Conservation (phyloP, 2,329 filamentous ascomycete genomes). For the Trichoderma guizhouense region DNA sequence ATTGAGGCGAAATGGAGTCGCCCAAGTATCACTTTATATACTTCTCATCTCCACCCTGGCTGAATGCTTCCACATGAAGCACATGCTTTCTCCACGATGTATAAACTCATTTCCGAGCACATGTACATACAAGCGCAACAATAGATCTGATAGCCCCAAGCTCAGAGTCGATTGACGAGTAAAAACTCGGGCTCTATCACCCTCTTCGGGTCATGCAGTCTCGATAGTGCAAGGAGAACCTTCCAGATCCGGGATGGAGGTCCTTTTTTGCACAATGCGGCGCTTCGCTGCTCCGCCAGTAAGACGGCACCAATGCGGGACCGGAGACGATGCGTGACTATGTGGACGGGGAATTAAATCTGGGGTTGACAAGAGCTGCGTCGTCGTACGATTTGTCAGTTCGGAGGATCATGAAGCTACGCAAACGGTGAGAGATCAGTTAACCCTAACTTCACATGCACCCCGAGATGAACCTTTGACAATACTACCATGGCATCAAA, state of each 20-base stretch:
- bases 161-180: conserved; percentile 5
- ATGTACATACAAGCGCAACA: not conserved
- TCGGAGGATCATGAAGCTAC: not conserved
- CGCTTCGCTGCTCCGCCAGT: conserved; percentile 9
- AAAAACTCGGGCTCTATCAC: not conserved
- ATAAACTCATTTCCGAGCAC: not conserved
- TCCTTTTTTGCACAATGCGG: not conserved
- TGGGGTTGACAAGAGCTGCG: not conserved
- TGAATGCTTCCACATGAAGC: not conserved
- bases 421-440: not conserved
- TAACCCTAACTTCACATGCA: not conserved
- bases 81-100: conserved; percentile 5
- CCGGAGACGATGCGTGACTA: not conserved
- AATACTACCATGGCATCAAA: too few relatives aligned
- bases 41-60: not conserved
- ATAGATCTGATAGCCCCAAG: not conserved
- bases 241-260: conserved; percentile 15
- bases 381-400: not conserved
- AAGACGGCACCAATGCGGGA: conserved; percentile 1
- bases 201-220: not conserved
- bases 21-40: not conserved
- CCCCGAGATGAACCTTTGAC: not conserved
- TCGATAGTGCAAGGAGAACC: conserved; percentile 8
- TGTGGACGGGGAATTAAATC: not conserved
- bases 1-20: not conserved